Percentiles rank a stretch among this genome's conserved stretches.
Conservation (phyloP, 2,329 filamentous ascomycete species). For the Ambrosiella beaveri region DNA sequence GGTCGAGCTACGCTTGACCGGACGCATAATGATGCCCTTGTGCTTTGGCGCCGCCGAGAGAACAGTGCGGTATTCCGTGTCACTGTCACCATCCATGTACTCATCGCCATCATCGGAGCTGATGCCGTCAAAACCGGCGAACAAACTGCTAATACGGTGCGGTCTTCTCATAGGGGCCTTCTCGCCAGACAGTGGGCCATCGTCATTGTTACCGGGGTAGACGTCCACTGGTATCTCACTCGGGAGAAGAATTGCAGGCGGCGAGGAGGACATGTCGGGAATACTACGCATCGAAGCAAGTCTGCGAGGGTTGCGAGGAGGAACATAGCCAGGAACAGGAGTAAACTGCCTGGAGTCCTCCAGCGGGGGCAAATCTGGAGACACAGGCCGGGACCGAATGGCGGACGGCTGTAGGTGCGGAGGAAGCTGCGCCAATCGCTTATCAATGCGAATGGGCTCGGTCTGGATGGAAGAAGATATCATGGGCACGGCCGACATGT, state of each 20-base stretch:
- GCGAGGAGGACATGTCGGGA: conserved; percentile 33
- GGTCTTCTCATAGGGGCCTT: conserved; percentile 47
- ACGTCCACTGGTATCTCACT: conserved; percentile 37
- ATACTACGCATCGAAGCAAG: conserved; percentile 29
- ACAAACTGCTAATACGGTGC: conserved; percentile 66
- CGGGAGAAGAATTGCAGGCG: conserved; percentile 20
- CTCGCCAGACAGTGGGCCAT: conserved; percentile 49
- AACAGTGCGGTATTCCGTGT: conserved; percentile 49
- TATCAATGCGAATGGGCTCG: conserved; percentile 74
- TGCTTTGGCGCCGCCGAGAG: conserved; percentile 38
- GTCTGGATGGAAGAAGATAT: conserved; percentile 46
- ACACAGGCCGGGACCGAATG: conserved; percentile 44
- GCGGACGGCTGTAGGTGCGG: conserved; percentile 63
- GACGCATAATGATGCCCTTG: conserved; percentile 18
- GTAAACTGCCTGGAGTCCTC: conserved; percentile 28
- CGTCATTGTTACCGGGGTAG: conserved; percentile 67
- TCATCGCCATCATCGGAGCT: conserved; percentile 52
- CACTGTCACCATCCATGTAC: conserved; percentile 44
- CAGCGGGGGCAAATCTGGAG: conserved; percentile 26
- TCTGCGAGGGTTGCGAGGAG: conserved; percentile 43
- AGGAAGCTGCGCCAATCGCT: conserved; percentile 56
- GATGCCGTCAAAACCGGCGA: conserved; percentile 62
- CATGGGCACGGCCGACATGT: conserved; percentile 21
- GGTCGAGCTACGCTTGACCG: conserved; percentile 27
- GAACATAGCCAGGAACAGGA: conserved; percentile 34